Conservation (phyloP, 495 filamentous ascomycete genomes). For the Penicillium malachiteum region DNA sequence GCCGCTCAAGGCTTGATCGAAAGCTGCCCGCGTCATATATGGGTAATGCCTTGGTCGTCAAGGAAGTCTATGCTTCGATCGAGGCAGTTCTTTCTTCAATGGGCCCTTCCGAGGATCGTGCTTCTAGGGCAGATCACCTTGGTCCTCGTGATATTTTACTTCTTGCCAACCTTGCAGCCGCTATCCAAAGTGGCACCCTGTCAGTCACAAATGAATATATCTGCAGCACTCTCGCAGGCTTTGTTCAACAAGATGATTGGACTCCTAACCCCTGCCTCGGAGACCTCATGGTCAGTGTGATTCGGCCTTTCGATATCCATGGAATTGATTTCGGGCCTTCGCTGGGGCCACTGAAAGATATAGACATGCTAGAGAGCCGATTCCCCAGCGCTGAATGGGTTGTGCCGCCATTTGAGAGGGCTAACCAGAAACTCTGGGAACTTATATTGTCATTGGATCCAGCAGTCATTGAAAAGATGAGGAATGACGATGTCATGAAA, state of each 20-base stretch:
- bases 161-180: not conserved
- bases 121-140: not conserved
- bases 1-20: not conserved
- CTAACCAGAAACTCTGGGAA: not conserved
- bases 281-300: not conserved
- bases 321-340: not conserved
- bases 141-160: not conserved
- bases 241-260: not conserved
- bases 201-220: not conserved
- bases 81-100: not conserved
- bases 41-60: not conserved
- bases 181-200: not conserved
- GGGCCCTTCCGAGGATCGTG: not conserved
- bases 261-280: not conserved
- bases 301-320: not conserved
- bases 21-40: not conserved
- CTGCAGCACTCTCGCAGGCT: not conserved
- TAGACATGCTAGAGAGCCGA: not conserved
- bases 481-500: not conserved
- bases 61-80: not conserved
- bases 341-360: not conserved
- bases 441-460: not conserved
- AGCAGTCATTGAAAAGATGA: not conserved
- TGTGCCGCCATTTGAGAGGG: not conserved
- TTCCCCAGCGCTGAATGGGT: not conserved